These are phyloP conservation scores for Aaosphaeria arxii DNA, from an alignment of 2,329 filamentous ascomycete genomes.

Conservation along the genomic window DNA sequence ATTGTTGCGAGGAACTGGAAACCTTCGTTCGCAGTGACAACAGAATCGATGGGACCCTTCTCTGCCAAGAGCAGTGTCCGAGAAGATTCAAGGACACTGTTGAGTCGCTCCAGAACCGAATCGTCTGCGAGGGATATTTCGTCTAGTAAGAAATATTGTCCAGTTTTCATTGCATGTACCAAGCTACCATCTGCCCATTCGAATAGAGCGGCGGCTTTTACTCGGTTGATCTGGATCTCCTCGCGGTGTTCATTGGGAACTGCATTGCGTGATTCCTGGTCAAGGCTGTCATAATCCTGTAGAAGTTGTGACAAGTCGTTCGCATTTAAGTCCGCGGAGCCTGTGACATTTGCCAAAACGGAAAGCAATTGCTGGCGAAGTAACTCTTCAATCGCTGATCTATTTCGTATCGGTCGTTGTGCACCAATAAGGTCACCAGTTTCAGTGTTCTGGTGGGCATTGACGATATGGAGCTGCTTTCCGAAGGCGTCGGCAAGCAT, in stretches of 20 bases:
- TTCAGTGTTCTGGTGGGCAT: conserved; percentile 97
- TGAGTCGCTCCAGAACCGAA: conserved; percentile 91
- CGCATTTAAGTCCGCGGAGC: conserved; percentile 6
- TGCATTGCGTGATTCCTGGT: conserved; percentile 40
- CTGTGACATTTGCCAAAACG: conserved; percentile 19
- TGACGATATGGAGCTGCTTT: conserved; percentile 81
- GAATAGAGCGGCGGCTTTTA: conserved; percentile 79
- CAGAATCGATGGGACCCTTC: conserved; percentile 82
- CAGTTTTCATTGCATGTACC: conserved; percentile 87
- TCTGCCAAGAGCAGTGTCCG: conserved; percentile 87
- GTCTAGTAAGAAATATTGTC: conserved; percentile 88
- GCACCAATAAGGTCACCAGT: conserved; percentile 96
- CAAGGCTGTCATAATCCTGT: conserved; percentile 56
- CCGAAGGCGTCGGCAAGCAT: conserved; percentile 77
- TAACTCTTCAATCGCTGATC: conserved; percentile 66
- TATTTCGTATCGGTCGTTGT: conserved; percentile 85
- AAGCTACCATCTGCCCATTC: conserved; percentile 96
- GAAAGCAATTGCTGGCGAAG: conserved; percentile 60
- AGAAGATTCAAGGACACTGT: conserved; percentile 90
- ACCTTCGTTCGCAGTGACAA: conserved; percentile 69
- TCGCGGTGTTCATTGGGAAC: conserved; percentile 45
- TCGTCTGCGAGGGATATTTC: conserved; percentile 98
- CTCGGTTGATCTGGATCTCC: conserved; percentile 47
- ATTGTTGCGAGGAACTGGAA: conserved; percentile 99
- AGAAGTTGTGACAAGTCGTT: conserved; percentile 55